These are phyloP conservation scores for Hondaea fermentalgiana DNA, from an alignment of 108 stramenopile species.

Conservation along the genomic window DNA sequence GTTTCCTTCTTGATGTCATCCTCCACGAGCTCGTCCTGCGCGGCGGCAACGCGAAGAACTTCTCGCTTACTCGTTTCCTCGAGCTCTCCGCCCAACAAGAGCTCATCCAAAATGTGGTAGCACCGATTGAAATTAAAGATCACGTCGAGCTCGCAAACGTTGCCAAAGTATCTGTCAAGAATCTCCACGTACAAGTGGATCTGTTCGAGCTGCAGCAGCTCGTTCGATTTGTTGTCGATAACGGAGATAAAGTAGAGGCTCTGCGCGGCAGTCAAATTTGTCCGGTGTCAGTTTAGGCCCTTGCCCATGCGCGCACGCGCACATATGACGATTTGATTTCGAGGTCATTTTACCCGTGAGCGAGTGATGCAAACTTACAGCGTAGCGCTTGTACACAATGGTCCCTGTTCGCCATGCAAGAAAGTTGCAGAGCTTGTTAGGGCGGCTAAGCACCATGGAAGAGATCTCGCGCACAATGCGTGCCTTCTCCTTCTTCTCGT, in stretches of 20 bases:
- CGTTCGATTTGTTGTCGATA: constrained; percentile 50
- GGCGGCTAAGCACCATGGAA: constrained; percentile 46
- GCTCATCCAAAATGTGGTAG: constrained; percentile 53
- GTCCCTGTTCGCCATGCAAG: constrained; percentile 57
- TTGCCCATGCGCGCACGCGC: too few relatives aligned
- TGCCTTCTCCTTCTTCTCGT: constrained; percentile 35
- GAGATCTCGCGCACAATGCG: constrained; percentile 50
- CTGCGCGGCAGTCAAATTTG: constrained; percentile 26
- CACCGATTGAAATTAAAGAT: constrained; percentile 98
- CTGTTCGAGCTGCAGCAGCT: constrained; percentile 67
- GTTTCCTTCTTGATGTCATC: not conserved
- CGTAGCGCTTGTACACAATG: constrained; percentile 53
- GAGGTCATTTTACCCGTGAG: too few relatives aligned
- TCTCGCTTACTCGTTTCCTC: constrained; percentile 33
- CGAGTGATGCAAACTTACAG: not conserved
- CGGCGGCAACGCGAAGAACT: constrained; percentile 12
- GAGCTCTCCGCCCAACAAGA: constrained; percentile 55
- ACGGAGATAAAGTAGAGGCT: constrained; percentile 57
- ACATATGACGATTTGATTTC: too few relatives aligned
- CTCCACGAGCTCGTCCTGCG: constrained; percentile 17
- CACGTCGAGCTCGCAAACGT: constrained; percentile 98
- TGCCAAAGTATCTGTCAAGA: constrained; percentile 92
- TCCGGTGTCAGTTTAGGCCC: not conserved
- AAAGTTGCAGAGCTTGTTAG: constrained; percentile 58
- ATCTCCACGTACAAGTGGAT: constrained; percentile 99